Base-by-base conservation (phyloP, 1,139 yeast genomes). In the Taiozyma sp. region DNA sequence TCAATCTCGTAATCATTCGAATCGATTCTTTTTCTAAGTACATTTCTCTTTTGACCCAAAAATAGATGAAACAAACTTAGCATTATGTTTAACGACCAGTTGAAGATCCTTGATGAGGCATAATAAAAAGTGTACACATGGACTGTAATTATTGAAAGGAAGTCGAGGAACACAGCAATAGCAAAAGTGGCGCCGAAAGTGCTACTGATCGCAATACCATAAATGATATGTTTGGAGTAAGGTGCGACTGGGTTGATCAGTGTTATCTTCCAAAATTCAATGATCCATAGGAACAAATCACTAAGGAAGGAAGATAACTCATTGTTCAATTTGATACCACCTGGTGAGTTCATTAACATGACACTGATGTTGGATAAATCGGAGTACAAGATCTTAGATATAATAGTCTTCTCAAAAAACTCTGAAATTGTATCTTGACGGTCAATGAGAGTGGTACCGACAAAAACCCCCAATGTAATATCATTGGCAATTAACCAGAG, bases 301-400 rank as follows among this genome's bases (percentile, higher is more conserved):
- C 97, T 96, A 66, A 92, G 76, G 62, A 95, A 95, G 29, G 75
- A 77, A 0, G 97, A 92, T 38, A 95, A 73, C 63, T 91, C 97
- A 51, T 83, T 84, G 67, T 95, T 95, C 52, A 95, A 77, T 64
- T 95, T 95, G 63, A 95, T 83, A 3, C 99, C 99, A 10, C 96
- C 97, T 0, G 99, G 99, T 65, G 93, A 88, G 57, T 80, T 80
- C 71, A 92, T 90, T 38, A 95, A 74, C 95, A 96, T 87, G 2
- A 73, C 60, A 13, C 92, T 82, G 34, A 86, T 68, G 3, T 65
- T 59, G 42, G 75, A 71, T 48, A 86, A 69, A 40, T 69, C 69
- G 28, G 67, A 64, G 50, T 68, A 69, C 2, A 72, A 58, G 8
- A 75, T 49, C 14, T 61, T 60, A 19, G 69, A 62, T 2, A 79